Evolutionary conservation across 441 rosid species (phyloP), one percentile per base, ranked within the genome.

Genomic region (Pelargonium cotyledonis): DNA sequence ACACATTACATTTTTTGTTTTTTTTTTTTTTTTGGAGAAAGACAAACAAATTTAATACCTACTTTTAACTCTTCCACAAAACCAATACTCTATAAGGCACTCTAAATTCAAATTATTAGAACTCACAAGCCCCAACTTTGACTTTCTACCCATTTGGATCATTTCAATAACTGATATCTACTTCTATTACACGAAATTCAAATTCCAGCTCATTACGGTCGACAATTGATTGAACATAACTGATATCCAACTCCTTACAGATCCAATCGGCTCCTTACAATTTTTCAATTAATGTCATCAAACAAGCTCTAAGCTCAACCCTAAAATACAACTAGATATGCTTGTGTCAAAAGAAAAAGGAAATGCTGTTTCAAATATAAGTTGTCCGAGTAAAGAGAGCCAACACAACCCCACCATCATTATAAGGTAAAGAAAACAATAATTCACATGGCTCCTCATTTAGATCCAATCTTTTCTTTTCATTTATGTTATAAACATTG

Each of bases 321-420:
- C 38, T 31, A 8, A 64, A 31, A 64, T 18, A 16, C 8, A 7
- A 55, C 57, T 18, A 57, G 47, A 66, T 16, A 58, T 35, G 14
- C 15, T 47, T 47, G 14, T 12, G 55, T 47, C 55, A 51, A 67
- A 64, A 73, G 69, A 58, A 58, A 77, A 79, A 73, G 51, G 58
- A 51, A 8, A 23, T n/a, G 64, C 44, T 18, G 66, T 65, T 55
- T 67, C 67, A 64, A 43, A 69, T 68, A 77, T 60, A 67, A 38
- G 70, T 0, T 67, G 76, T 70, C 40, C 62, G 62, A 41, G 64
- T 57, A 81, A 72, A 74, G 78, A 74, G 65, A 35, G 46, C 72
- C 75, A 73, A 19, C 67, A 72, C 66, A 71, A 72, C 78, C 84
- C 84, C 79, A 81, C 80, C 79, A 80, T 72, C 65, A 73, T 73